These are phyloP conservation scores for Cladobotryum mycophilum DNA, from an alignment of 2,329 filamentous ascomycete species.

Conservation along the genomic window DNA sequence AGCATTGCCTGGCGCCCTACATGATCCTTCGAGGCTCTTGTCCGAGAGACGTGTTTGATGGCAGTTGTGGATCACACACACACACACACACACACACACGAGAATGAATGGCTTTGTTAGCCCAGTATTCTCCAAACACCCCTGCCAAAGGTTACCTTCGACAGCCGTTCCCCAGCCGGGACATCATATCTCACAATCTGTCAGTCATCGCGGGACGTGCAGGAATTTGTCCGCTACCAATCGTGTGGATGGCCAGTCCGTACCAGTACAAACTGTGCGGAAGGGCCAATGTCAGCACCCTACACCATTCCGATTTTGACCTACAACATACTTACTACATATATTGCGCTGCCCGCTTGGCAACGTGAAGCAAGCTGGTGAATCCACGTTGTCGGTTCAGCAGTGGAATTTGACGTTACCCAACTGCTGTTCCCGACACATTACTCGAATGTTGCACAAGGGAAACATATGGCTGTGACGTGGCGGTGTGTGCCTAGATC, in stretches of 20 bases:
- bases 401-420: constrained; percentile 1
- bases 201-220: constrained; percentile 12
- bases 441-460: not conserved
- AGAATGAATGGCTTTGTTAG: constrained; percentile 5
- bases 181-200: constrained; percentile 12
- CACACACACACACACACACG: not conserved
- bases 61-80: not conserved
- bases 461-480: constrained; percentile 9
- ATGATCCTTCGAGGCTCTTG: not conserved
- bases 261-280: not conserved
- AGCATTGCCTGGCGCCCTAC: not conserved
- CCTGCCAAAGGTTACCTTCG: constrained; percentile 6
- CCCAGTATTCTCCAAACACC: constrained; percentile 2
- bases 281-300: constrained; percentile 2
- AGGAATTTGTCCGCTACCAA: constrained; percentile 11
- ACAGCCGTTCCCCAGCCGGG: constrained; percentile 10
- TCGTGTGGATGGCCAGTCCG: constrained; percentile 6
- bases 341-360: not conserved
- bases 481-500: constrained; percentile 10
- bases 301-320: not conserved
- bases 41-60: not conserved
- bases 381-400: constrained; percentile 6
- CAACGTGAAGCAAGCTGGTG: not conserved
- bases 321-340: not conserved
- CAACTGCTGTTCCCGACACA: constrained; percentile 1